Evolutionary conservation across 805 yeast species (phyloP), one percentile per base, ranked within the genome.

Genomic region (Starmera dryadoides): DNA sequence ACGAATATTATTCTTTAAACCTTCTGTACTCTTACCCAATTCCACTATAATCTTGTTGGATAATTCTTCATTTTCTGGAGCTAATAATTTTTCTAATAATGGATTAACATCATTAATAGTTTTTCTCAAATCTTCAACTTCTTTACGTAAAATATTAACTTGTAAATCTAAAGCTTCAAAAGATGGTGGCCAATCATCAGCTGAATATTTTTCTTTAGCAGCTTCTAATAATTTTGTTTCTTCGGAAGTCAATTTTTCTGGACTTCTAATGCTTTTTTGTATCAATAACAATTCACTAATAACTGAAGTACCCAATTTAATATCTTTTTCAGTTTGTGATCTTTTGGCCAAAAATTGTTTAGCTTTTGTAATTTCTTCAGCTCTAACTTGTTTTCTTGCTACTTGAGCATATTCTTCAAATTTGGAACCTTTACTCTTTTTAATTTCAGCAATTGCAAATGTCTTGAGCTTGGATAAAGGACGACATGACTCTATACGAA

Each of bases 391-490:
- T 36, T 64, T 64, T 50, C 79, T 81, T 37, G 95, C 95, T 52
- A 81, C 76, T 32, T 69, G 67, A 58, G 84, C 84, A 64, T 84
- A 88, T 46, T 73, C 66, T 21, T 85, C 91, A 70, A 89, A 86
- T 60, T 87, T 91, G 56, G 88, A 89, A 74, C 97, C 98, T 63
- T 84, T 79, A 55, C 86, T 82, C 58, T 73, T 79, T 64, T 86
- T 77, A 58, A 91, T 86, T 57, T 91, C 97, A 2, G 97, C 96
- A 42, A 91, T 79, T 9, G 97, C 88, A 66, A 91, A 91, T 44
- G 73, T 77, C 62, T 91, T 91, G 43, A 81, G 71, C 15, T 89
- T 75, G 15, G 95, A 81, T 32, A 88, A 63, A 32, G 95, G 95
- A 47, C 96, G 81, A 29, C 88, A 82, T 28, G 86, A 76, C 62